Evolutionary conservation across 1,284 basidiomycete species (phyloP).

Genomic region (Rhodotorula mucilaginosa): DNA sequence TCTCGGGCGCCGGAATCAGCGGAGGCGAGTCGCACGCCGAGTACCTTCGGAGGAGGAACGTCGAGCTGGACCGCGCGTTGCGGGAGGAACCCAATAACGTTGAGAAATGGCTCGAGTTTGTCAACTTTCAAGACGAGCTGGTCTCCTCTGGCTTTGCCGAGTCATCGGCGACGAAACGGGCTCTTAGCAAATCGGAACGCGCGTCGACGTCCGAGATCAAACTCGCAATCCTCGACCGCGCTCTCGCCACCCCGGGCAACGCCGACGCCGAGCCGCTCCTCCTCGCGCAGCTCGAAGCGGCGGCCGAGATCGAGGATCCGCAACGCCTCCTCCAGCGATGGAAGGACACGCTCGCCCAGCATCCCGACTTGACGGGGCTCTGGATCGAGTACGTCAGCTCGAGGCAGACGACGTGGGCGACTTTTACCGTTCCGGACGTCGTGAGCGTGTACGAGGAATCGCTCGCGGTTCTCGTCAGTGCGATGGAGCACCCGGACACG

Average conservation of each 20-base stretch:
- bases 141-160: slow-evolving; percentile 23
- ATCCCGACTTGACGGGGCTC: slow-evolving; percentile 33
- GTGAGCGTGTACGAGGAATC: slow-evolving; percentile 40
- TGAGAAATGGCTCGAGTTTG: slow-evolving; percentile 63
- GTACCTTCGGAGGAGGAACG: slow-evolving; percentile 61
- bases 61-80: slow-evolving; percentile 60
- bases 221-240: slow-evolving; percentile 64
- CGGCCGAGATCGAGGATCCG: slow-evolving; percentile 58
- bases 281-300: slow-evolving; percentile 65
- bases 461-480: slow-evolving; percentile 51
- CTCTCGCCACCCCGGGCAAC: slow-evolving; percentile 60
- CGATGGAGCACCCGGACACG: slow-evolving; percentile 41
- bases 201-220: slow-evolving; percentile 57
- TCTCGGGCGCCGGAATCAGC: slow-evolving; percentile 29
- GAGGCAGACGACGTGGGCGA: slow-evolving; percentile 40
- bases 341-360: slow-evolving; percentile 57
- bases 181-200: slow-evolving; percentile 57
- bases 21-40: slow-evolving; percentile 50
- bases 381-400: slow-evolving; percentile 42
- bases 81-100: slow-evolving; percentile 57
- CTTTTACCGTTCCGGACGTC: slow-evolving; percentile 38
- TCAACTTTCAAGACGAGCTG: slow-evolving; percentile 50
- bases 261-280: slow-evolving; percentile 56
- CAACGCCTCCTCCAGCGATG: slow-evolving; percentile 63
- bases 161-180: slow-evolving; percentile 57